Base-by-base conservation (phyloP, 805 yeast species). In the Blastobotrys muscicola region DNA sequence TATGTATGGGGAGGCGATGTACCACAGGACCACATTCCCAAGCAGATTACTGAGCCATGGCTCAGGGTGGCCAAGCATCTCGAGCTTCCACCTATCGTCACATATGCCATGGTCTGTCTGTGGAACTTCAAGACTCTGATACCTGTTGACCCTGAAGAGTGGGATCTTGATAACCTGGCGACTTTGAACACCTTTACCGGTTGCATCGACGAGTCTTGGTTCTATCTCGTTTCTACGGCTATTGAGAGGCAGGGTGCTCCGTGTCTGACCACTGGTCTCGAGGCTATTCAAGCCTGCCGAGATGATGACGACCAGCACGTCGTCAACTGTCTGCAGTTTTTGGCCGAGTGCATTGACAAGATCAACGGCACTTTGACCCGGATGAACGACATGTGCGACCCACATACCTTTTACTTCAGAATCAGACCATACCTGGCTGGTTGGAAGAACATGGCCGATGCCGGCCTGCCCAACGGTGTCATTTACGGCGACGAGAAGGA, bases 381-480 rank as follows among this genome's bases (percentile, higher is more conserved):
- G 53, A 83, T 89, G 92, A 87, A 84, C 56, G 95, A 89, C 52
- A 82, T 82, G 82, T 85, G 96, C 62, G 95, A 87, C 57, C 97
- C 97, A 2, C 94, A 86, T 58, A 80, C 83, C 3, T 89, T 90
- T 60, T 89, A 85, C 62, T 84, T 74, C 67, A 74, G 90, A 47
- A 73, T 89, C 38, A 72, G 97, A 56, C 97, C 97, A 0, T 89
- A 75, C 54, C 67, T 90, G 50, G 95, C 96, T 0, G 97, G 97
- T 2, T 90, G 96, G 94, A 80, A 79, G 58, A 85, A 85, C 56
- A 89, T 90, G 96, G 76, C 75, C 20, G 85, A 77, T 44, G 87
- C 81, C 1, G 97, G 97, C 0, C 69, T 89, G 45, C 78, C 79
- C 10, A 62, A 78, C 46, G 97, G 97, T 1, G 80, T 89, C 1